These are phyloP conservation scores for Hippophae tibetana DNA, from an alignment of 306 rosid genomes.

Conservation along the genomic window DNA sequence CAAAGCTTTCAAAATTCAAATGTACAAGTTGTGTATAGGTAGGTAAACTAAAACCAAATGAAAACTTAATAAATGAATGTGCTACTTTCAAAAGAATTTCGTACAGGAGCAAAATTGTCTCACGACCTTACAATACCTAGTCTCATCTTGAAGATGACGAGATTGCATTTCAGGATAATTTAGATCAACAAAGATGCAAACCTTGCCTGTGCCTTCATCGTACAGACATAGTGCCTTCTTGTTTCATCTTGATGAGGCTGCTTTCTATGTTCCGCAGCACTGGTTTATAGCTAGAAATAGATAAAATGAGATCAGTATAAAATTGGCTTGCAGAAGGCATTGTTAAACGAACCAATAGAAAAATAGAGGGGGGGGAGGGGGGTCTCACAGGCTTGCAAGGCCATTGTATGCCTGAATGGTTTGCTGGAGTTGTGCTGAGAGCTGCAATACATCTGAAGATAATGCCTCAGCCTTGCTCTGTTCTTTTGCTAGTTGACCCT, in stretches of 20 bases:
- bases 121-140: too few relatives aligned
- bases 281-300: constrained; percentile 62
- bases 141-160: too few relatives aligned
- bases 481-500: constrained; percentile 76
- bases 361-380: constrained; percentile 10
- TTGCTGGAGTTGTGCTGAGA: constrained; percentile 83
- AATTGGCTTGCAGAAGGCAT: background rate
- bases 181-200: background rate
- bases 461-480: constrained; percentile 76
- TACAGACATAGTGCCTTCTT: constrained; percentile 46
- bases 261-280: constrained; percentile 79
- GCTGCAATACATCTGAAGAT: constrained; percentile 81
- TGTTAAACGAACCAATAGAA: background rate
- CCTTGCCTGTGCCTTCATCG: constrained; percentile 20
- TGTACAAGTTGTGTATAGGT: too few relatives aligned
- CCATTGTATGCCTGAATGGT: constrained; percentile 71
- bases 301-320: constrained; percentile 13
- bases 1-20: too few relatives aligned
- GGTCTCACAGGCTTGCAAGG: constrained; percentile 58
- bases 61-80: too few relatives aligned
- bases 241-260: constrained; percentile 70
- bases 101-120: background rate
- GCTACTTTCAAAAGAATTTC: background rate
- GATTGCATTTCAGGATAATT: too few relatives aligned
- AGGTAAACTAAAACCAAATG: too few relatives aligned